Percentiles rank a stretch among this genome's conserved stretches.
phyloP scores from a whole-genome alignment of 1,139 yeast species.

The Zygoascus sp. region DNA sequence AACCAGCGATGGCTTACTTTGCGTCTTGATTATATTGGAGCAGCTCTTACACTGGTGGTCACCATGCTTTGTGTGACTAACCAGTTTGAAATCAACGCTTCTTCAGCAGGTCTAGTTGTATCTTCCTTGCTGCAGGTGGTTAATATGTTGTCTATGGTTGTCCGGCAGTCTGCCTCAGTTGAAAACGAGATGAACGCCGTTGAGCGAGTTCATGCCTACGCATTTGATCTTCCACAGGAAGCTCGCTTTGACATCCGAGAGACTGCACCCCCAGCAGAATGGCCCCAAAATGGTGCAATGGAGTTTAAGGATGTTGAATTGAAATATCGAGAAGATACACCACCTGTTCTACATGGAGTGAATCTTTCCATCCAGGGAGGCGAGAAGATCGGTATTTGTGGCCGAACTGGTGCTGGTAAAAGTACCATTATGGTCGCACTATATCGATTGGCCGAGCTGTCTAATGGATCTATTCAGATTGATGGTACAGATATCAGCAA shows the following conservation, averaged over 20 bases:
- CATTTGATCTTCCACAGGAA: constrained; percentile 62
- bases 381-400: constrained; percentile 70
- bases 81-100: constrained; percentile 56
- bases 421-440: constrained; percentile 64
- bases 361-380: constrained; percentile 44
- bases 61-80: constrained; percentile 59
- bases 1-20: constrained; percentile 78
- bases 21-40: constrained; percentile 54
- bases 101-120: constrained; percentile 68
- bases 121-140: constrained; percentile 39
- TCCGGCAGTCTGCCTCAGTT: constrained; percentile 54
- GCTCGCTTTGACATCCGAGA: constrained; percentile 51
- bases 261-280: constrained; percentile 56
- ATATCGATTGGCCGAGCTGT: constrained; percentile 55
- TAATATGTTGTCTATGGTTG: constrained; percentile 34
- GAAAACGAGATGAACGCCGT: constrained; percentile 84
- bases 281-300: constrained; percentile 62
- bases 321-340: constrained; percentile 72
- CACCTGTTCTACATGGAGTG: constrained; percentile 61
- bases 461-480: constrained; percentile 49
- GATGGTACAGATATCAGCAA: constrained; percentile 58
- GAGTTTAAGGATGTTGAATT: constrained; percentile 55
- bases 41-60: constrained; percentile 42
- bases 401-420: constrained; percentile 80
- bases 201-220: constrained; percentile 74